Conservation (phyloP, 1,139 yeast species). For the Pichia sp. region DNA sequence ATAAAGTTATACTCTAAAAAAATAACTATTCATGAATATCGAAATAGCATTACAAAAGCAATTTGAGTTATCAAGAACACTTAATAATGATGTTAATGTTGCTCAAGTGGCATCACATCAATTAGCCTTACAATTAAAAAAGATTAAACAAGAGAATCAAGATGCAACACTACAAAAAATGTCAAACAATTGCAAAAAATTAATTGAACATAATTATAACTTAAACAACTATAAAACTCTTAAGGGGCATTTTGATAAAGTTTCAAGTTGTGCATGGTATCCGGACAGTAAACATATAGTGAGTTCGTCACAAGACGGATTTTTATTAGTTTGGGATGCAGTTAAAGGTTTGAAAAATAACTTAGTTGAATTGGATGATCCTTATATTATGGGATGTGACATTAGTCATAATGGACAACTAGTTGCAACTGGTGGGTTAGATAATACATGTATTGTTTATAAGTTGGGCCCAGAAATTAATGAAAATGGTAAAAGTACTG, state of each 20-base stretch:
- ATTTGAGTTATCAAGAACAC: constrained; percentile 18
- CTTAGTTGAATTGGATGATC: constrained; percentile 63
- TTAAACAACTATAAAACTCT: constrained; percentile 38
- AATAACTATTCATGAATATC: constrained; percentile 7
- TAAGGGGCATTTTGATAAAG: constrained; percentile 72
- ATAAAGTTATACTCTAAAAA: not conserved
- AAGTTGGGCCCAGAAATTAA: constrained; percentile 25
- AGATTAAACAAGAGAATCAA: constrained; percentile 22
- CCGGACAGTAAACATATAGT: constrained; percentile 52
- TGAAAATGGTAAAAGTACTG: constrained; percentile 15
- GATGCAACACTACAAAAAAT: constrained; percentile 24
- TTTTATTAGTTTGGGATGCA: constrained; percentile 78
- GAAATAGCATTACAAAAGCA: constrained; percentile 19
- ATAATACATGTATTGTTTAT: constrained; percentile 71
- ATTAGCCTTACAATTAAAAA: constrained; percentile 21
- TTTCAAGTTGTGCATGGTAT: constrained; percentile 66
- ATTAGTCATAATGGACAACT: constrained; percentile 58
- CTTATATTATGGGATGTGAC: constrained; percentile 76
- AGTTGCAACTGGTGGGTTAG: constrained; percentile 79
- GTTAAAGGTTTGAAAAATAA: constrained; percentile 64
- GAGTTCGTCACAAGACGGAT: constrained; percentile 85
- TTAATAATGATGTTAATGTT: constrained; percentile 18
- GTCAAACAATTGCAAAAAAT: constrained; percentile 22
- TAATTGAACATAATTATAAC: constrained; percentile 19
- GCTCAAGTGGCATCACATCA: constrained; percentile 25